These are phyloP conservation scores for Blumeriella jaapii DNA, from an alignment of 2,329 filamentous ascomycete genomes.

Conservation along the genomic window DNA sequence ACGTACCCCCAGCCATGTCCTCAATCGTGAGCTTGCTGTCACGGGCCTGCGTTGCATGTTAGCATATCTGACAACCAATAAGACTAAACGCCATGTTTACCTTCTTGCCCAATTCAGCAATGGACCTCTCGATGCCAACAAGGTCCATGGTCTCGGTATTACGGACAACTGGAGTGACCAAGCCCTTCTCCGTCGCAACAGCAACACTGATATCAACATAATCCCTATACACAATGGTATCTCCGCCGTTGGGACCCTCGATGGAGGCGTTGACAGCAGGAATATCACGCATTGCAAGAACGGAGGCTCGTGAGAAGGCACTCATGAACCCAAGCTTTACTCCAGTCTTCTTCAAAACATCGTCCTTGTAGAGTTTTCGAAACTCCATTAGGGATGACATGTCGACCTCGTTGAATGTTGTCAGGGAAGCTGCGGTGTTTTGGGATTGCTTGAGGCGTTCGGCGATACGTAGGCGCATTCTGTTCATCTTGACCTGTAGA, in stretches of 20 bases:
- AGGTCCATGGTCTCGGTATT: conserved; percentile 86
- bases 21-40: conserved; percentile 96
- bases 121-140: conserved; percentile 77
- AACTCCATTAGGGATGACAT: conserved; percentile 98
- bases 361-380: conserved; percentile 94
- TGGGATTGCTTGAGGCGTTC: conserved; percentile 98
- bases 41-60: conserved; percentile 51
- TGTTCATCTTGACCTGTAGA: conserved; percentile 93
- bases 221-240: conserved; percentile 96
- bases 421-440: conserved; percentile 93
- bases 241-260: conserved; percentile 85
- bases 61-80: background rate
- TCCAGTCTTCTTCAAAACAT: conserved; percentile 87
- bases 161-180: conserved; percentile 92
- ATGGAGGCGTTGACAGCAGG: conserved; percentile 94
- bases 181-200: conserved; percentile 92
- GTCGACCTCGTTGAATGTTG: conserved; percentile 98
- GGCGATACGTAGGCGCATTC: conserved; percentile 93
- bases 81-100: conserved; percentile 33
- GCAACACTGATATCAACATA: conserved; percentile 97
- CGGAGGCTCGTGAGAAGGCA: conserved; percentile 81
- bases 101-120: conserved; percentile 94
- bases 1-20: conserved; percentile 97
- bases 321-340: conserved; percentile 99
- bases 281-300: conserved; percentile 90